phyloP scores from a whole-genome alignment of 2,329 filamentous ascomycete genomes.

The Fusarium bactridioides region DNA sequence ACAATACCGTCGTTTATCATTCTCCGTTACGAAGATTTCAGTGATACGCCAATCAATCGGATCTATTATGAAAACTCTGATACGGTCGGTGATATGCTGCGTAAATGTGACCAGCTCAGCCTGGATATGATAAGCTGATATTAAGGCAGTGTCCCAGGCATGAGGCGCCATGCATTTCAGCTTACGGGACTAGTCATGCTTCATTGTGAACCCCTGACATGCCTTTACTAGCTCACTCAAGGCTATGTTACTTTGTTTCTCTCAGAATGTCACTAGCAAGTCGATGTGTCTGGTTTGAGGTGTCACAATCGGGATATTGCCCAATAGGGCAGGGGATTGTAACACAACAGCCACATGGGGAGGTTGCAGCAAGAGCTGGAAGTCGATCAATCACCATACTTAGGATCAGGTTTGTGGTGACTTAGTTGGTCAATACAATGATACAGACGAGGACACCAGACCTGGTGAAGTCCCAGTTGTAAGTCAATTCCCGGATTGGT shows the following conservation, averaged over 20 bases:
- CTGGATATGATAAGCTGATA: conserved; percentile 16
- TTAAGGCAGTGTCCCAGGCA: neutral
- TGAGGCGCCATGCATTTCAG: conserved; percentile 13
- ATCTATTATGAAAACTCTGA: neutral
- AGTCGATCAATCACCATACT: conserved; percentile 25
- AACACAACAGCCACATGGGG: conserved; percentile 20
- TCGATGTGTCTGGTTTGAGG: conserved; percentile 24
- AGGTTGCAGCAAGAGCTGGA: conserved; percentile 21
- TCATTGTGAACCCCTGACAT: conserved; percentile 3
- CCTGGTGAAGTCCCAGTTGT: neutral
- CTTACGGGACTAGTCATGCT: neutral
- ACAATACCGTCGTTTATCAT: neutral
- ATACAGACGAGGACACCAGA: neutral
- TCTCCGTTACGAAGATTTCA: neutral
- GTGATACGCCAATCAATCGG: neutral
- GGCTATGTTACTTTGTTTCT: neutral
- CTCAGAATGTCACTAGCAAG: neutral
- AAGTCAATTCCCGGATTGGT: neutral
- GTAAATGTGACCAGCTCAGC: neutral
- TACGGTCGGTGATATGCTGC: neutral
- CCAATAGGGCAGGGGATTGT: conserved; percentile 28
- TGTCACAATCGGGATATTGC: conserved; percentile 22
- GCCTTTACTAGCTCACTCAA: conserved; percentile 14
- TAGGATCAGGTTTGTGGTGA: conserved; percentile 17
- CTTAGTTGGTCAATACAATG: neutral